Evolutionary conservation across 305 asterid species (phyloP).

Genomic region (Plantago coronopus): DNA sequence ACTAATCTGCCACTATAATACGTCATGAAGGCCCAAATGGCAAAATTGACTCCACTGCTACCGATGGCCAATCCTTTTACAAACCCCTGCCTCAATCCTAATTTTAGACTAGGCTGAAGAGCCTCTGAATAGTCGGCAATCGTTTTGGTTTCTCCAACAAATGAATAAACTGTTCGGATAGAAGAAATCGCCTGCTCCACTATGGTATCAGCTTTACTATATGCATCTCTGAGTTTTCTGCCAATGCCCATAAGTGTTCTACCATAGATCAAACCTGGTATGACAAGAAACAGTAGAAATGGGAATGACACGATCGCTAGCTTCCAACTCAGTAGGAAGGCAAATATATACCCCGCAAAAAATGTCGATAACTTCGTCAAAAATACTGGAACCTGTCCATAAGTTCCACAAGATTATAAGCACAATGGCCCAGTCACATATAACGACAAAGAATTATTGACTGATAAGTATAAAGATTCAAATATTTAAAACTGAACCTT

Average conservation of each 20-base stretch:
- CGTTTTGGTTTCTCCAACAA: conserved; percentile 68
- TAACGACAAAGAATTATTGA: background rate
- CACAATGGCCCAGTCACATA: background rate
- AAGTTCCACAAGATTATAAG: background rate
- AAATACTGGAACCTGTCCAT: conserved; percentile 60
- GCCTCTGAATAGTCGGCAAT: conserved; percentile 51
- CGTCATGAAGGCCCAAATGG: conserved; percentile 83
- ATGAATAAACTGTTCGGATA: conserved; percentile 77
- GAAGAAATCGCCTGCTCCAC: conserved; percentile 88
- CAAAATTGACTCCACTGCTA: conserved; percentile 72
- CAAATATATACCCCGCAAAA: conserved; percentile 55
- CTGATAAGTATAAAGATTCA: no score
- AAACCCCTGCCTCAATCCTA: conserved; percentile 76
- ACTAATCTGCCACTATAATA: conserved; percentile 81
- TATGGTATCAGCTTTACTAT: conserved; percentile 53
- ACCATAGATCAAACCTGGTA: conserved; percentile 89
- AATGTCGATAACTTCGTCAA: conserved; percentile 72
- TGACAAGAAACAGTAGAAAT: conserved; percentile 50
- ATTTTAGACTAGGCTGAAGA: conserved; percentile 61
- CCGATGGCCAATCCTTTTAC: conserved; percentile 94
- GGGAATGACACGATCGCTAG: conserved; percentile 77
- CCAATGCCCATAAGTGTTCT: conserved; percentile 65
- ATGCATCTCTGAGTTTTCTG: conserved; percentile 58
- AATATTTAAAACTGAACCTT: conserved; percentile 36
- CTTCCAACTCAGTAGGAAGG: conserved; percentile 68